These are phyloP conservation scores for Pseudohyphozyma bogoriensis DNA, from an alignment of 768 basidiomycete genomes.

Conservation along the genomic window DNA sequence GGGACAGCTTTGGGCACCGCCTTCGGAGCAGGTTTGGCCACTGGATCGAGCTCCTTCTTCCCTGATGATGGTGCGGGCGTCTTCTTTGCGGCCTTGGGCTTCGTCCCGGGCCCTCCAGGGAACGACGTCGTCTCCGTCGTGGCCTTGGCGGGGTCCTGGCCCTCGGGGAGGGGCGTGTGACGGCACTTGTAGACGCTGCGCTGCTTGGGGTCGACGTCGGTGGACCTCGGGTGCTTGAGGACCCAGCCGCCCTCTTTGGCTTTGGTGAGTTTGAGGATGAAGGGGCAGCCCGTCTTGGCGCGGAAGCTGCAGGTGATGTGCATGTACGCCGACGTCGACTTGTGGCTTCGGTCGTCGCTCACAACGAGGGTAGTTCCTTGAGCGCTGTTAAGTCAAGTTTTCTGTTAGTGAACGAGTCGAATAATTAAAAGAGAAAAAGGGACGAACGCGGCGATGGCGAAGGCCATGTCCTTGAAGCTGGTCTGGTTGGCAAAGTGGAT, in stretches of 20 bases:
- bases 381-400: not conserved
- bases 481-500: constrained; percentile 19
- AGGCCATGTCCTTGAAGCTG: constrained; percentile 8
- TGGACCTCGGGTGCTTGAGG: not conserved
- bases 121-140: not conserved
- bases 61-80: not conserved
- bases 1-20: not conserved
- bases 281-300: constrained; percentile 13
- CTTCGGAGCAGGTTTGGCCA: not conserved
- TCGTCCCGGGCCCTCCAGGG: not conserved
- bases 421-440: not conserved
- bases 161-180: constrained; percentile 8
- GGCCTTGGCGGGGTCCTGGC: not conserved
- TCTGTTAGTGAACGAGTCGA: not conserved
- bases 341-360: constrained; percentile 26
- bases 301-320: constrained; percentile 26
- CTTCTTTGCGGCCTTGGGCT: not conserved
- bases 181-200: constrained; percentile 22
- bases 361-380: constrained; percentile 11
- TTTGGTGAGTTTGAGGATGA: constrained; percentile 22
- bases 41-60: not conserved
- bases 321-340: constrained; percentile 24
- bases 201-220: constrained; percentile 15
- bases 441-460: constrained; percentile 20
- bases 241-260: constrained; percentile 26